Base-by-base conservation (phyloP, 345 rosid species). In the Diplotaxis tenuifolia region DNA sequence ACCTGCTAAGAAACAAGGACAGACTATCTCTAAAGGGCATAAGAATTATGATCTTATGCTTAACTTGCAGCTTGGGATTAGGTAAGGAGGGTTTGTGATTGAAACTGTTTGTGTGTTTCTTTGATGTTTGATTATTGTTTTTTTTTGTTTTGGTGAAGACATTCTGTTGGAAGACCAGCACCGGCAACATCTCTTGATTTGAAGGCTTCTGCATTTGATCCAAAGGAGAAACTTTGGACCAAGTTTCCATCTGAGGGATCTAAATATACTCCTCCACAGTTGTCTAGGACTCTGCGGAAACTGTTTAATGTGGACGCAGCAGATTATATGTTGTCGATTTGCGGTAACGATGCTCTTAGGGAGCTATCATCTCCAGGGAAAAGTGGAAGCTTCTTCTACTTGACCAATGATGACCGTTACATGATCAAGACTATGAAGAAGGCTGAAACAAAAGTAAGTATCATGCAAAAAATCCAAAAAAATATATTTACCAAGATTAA, bases 311-410 rank as follows among this genome's bases (percentile, higher is more conserved):
- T 96, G 73, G 98, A 96, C 53, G 90, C 98, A 65, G 98, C 98
- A 25, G 99, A 96, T 83, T 96, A 96, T 80, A 92, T 96, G 99
- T 19, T 96, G 56, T 96, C 97, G 4, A 86, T 96, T 59, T 96
- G 99, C 67, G 98, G 98, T 28, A 86, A 92, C 54, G 96, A 92
- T 63, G 99, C 97, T 0, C 96, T 96, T 64, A 85, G 99, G 63
- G 99, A 96, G 84, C 93, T 96, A 53, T 92, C 98, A 28, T 96
- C 98, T 38, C 98, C 99, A 4, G 98, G 99, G 34, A 96, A 96
- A 82, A 96, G 99, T 79, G 98, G 98, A 71, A 90, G 97, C 70
- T 96, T 92, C 70, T 96, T 96, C 81, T 96, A 92, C 82, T 72
- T 96, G 57, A 96, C 98, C 23, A 82, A 88, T 54, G 99, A 96